Base-by-base conservation (phyloP, 164 flowering plant genomes). In the Nymphaea thermarum region DNA sequence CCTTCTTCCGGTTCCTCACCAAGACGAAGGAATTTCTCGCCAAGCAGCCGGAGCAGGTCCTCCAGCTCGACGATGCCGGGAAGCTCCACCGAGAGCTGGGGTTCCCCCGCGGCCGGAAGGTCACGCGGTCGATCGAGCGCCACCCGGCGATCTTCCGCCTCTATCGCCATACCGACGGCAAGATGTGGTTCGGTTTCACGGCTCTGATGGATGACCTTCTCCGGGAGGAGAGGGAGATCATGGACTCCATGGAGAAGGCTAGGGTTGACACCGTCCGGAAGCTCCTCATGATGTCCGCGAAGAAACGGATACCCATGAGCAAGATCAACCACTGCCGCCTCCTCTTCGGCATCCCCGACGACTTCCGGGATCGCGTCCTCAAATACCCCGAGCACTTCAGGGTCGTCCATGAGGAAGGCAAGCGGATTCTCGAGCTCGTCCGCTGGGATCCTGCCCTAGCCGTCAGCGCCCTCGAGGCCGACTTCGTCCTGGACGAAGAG, bases 261-360 rank as follows among this genome's bases (percentile, higher is more conserved):
- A 78, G 98, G 67, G 90, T 92, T 59, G 66, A 61, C 4, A 83
- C 67, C n/a, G 88, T 95, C 6, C 71, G 91, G 42, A 95, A 90
- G 63, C 68, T 95, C 64, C 76, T 92, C 43, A 95, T 95, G 99
- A 90, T 95, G 93, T 88, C 97, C 2, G 81, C 79, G 15, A 69
- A 81, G 42, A 84, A 82, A 68, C 79, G 93, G 55, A 85, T 95
- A 62, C 83, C 93, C 0, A 72, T 95, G 71, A 86, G 84, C 62
- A 95, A 89, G 77, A 85, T 92, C 69, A 73, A 89, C 71, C 98
- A 86, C 71, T 82, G 83, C 64, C 71, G 99, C 71, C 61, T 69
- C 5, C 65, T 95, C 68, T 95, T 95, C 68, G 99, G 99, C 6
- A 80, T 92, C 3, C 90, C 96, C 0, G 91, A 85, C 18, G 97